phyloP scores from a whole-genome alignment of 2,329 filamentous ascomycete species.

The Apiospora aurea region DNA sequence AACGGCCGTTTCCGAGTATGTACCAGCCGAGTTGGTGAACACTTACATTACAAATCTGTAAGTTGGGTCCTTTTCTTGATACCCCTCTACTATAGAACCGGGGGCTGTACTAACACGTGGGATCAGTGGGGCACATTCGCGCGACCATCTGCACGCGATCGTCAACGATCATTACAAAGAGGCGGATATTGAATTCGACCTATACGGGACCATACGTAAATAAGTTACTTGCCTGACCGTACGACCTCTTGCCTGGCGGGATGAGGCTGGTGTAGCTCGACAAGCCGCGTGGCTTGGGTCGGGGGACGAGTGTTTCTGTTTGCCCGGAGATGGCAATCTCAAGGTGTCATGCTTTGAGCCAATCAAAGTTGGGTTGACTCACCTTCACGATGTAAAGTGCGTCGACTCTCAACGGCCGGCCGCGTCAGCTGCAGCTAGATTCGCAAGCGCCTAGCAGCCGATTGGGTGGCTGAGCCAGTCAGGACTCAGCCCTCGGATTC shows the following conservation, averaged over 20 bases:
- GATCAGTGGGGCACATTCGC: conserved; percentile 47
- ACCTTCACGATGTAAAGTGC: neutral
- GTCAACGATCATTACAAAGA: conserved; percentile 78
- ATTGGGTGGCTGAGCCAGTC: conserved; percentile 16
- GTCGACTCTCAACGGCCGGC: neutral
- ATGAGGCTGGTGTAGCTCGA: neutral
- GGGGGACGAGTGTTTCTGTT: neutral
- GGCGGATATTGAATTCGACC: conserved; percentile 72
- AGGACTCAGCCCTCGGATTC: neutral
- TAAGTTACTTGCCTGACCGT: conserved; percentile 29
- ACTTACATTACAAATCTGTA: conserved; percentile 87
- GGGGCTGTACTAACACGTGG: conserved; percentile 27
- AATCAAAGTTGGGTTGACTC: conserved; percentile 6
- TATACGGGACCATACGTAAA: conserved; percentile 48
- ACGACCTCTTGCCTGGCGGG: neutral
- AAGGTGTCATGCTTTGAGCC: neutral
- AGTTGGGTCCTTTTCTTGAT: conserved; percentile 41
- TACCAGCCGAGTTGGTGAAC: conserved; percentile 77
- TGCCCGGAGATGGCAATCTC: neutral
- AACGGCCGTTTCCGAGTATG: conserved; percentile 83
- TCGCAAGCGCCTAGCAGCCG: neutral
- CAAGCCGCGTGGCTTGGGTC: neutral
- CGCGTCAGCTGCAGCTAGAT: conserved; percentile 18
- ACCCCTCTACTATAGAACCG: neutral
- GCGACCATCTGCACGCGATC: conserved; percentile 75